Conservation (phyloP, 2,329 filamentous ascomycete genomes). For the Pseudocercospora musae region DNA sequence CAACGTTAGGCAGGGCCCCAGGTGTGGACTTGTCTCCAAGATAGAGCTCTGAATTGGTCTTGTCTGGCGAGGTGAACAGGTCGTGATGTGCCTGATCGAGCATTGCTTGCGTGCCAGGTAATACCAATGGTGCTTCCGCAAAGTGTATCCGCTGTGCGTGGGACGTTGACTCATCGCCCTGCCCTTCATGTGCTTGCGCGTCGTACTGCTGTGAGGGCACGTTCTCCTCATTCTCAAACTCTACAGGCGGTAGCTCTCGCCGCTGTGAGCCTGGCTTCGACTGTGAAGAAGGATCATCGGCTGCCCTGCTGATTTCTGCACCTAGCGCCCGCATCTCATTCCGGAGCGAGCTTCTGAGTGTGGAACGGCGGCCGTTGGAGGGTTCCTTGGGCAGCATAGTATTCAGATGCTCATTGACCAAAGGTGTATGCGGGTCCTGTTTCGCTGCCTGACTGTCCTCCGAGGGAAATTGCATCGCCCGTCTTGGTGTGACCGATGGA, state of each 20-base stretch:
- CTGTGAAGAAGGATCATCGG: slow-evolving; percentile 20
- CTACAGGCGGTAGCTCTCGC: not conserved
- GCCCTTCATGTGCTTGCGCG: not conserved
- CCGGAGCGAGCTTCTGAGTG: slow-evolving; percentile 24
- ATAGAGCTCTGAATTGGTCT: slow-evolving; percentile 14
- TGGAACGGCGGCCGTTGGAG: slow-evolving; percentile 10
- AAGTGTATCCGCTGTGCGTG: not conserved
- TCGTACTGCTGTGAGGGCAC: not conserved
- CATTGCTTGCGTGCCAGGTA: slow-evolving; percentile 30
- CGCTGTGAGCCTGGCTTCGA: not conserved
- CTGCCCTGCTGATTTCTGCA: slow-evolving; percentile 20
- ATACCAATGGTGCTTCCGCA: slow-evolving; percentile 14
- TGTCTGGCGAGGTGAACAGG: slow-evolving; percentile 30
- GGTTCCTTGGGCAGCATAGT: slow-evolving; percentile 12
- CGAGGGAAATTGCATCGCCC: slow-evolving; percentile 2
- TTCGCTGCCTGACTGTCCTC: not conserved
- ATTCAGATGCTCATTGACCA: slow-evolving; percentile 21
- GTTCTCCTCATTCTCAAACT: not conserved
- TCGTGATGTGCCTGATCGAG: slow-evolving; percentile 31
- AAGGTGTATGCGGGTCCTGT: slow-evolving; percentile 14
- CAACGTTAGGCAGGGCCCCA: slow-evolving; percentile 35
- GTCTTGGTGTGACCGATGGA: slow-evolving; percentile 7
- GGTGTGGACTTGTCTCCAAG: slow-evolving; percentile 22
- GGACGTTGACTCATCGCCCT: not conserved
- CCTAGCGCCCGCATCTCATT: slow-evolving; percentile 27